Base-by-base conservation (phyloP, 208 protist genomes). In the Vickermania spadyakhi region DNA sequence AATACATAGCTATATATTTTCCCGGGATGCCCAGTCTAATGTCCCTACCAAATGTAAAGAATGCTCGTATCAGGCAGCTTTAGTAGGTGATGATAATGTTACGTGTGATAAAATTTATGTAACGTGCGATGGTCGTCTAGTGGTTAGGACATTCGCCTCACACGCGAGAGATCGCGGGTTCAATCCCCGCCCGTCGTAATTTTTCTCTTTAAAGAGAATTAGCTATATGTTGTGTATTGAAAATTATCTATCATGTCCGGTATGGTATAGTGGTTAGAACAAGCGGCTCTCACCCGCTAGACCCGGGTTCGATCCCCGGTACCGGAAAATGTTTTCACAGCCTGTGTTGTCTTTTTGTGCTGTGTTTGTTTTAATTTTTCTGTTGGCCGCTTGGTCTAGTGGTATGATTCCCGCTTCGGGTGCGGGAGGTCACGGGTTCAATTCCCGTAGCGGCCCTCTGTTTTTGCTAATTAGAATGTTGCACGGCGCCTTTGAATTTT, bases 81-180 rank as follows among this genome's bases (percentile, higher is more conserved):
- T 11, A 18, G 41, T 49, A 49, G 11, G 11, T 49, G 11, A 18
- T 49, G 41, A 11, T 18, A 49, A 11, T 49, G 41, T 21, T 18
- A 49, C 41, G 11, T 49, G 41, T 11, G 41, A 49, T n/a, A n/a
- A n/a, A n/a, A n/a, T n/a, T n/a, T n/a, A n/a, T n/a, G n/a, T 51
- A 61, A 63, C 42, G 62, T 67, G 84, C 88, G 85, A 89, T 92
- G 83, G 88, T 95, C 85, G 85, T 95, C 88, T 93, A 93, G 88
- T 92, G 88, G 88, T 95, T 95, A 95, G 85, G 88, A 93, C 85
- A 92, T 95, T 91, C 85, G 88, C 88, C 85, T 92, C 84, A 92
- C 84, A 94, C 87, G 87, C 81, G 84, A 91, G 87, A 90, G 84
- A 90, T 91, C 82, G 88, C 83, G 86, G 86, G 83, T 93, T 91